These are phyloP conservation scores for Ensete ventricosum DNA, from an alignment of 176 grass and related monocot genomes.

Conservation along the genomic window DNA sequence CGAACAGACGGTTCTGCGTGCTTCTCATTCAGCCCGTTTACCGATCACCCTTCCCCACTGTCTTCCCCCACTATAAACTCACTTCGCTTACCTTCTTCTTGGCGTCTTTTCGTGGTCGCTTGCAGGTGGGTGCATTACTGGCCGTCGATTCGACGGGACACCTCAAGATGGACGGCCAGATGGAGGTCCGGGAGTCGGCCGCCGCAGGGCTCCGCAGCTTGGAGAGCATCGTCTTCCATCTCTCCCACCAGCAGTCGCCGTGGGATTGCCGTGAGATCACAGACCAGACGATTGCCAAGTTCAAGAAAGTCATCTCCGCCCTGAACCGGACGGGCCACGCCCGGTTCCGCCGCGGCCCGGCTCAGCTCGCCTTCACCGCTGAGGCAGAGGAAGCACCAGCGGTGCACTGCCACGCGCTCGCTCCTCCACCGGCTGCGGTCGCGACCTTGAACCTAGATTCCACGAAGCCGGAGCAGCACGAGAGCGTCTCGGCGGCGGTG, in stretches of 20 bases:
- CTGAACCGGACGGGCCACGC: slow-evolving; percentile 92
- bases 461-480: slow-evolving; percentile 50
- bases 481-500: slow-evolving; percentile 41
- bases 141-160: slow-evolving; percentile 58
- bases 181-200: slow-evolving; percentile 63
- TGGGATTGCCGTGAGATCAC: slow-evolving; percentile 68
- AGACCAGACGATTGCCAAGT: slow-evolving; percentile 70
- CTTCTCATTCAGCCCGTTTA: too few relatives aligned
- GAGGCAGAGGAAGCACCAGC: neutral
- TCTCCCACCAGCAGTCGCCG: slow-evolving; percentile 29
- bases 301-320: slow-evolving; percentile 84
- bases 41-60: too few relatives aligned
- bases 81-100: too few relatives aligned
- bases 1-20: too few relatives aligned
- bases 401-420: neutral
- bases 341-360: slow-evolving; percentile 63
- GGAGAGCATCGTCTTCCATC: slow-evolving; percentile 57
- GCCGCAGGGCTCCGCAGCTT: slow-evolving; percentile 57
- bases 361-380: neutral
- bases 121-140: neutral
- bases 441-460: slow-evolving; percentile 57
- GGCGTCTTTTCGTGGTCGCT: too few relatives aligned
- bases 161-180: slow-evolving; percentile 43
- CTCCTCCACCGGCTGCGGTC: neutral
- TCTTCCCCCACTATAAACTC: too few relatives aligned